A percentile compares a stretch with the other conserved stretches of the same genome.
phyloP scores from a whole-genome alignment of 225 moss, liverwort and hornwort species.

The Bryum argenteum region DNA sequence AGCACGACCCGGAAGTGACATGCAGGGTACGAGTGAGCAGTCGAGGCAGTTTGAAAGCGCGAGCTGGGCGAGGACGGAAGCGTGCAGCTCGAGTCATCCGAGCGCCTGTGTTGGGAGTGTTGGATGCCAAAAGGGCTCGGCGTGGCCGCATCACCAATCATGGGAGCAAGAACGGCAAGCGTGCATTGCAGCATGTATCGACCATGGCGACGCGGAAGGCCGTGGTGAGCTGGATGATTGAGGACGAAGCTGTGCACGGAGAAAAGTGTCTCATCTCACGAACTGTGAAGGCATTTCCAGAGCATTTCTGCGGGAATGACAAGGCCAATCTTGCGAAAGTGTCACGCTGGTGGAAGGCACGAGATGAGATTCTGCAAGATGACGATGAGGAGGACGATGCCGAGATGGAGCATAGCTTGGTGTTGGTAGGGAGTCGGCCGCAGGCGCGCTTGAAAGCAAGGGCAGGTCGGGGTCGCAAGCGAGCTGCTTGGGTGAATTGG shows the following conservation, averaged over 20 bases:
- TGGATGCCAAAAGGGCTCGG: constrained; percentile 48
- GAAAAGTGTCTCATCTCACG: constrained; percentile 48
- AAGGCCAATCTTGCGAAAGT: constrained; percentile 56
- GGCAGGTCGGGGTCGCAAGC: constrained; percentile 55
- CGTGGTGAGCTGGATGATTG: constrained; percentile 57
- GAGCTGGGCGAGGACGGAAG: constrained; percentile 52
- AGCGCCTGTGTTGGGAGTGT: constrained; percentile 44
- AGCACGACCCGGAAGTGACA: constrained; percentile 38
- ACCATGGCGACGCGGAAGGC: constrained; percentile 55
- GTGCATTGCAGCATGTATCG: constrained; percentile 55
- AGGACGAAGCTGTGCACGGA: constrained; percentile 46
- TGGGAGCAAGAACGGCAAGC: constrained; percentile 44
- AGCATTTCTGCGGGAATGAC: constrained; percentile 50
- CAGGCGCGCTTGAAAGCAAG: constrained; percentile 43
- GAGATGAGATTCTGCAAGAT: constrained; percentile 39
- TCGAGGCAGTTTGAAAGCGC: constrained; percentile 52
- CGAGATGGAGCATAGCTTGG: constrained; percentile 27
- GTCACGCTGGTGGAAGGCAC: constrained; percentile 53
- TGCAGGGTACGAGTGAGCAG: constrained; percentile 42
- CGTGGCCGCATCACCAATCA: constrained; percentile 40
- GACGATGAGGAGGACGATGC: constrained; percentile 34
- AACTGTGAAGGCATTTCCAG: constrained; percentile 50
- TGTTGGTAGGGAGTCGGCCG: constrained; percentile 28
- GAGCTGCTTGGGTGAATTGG: constrained; percentile 61
- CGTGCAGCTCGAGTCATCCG: constrained; percentile 49